Percentiles rank a stretch among this genome's conserved stretches.
phyloP scores from a whole-genome alignment of 805 yeast species.

The Saccharomycopsis oosterbeekiorum region DNA sequence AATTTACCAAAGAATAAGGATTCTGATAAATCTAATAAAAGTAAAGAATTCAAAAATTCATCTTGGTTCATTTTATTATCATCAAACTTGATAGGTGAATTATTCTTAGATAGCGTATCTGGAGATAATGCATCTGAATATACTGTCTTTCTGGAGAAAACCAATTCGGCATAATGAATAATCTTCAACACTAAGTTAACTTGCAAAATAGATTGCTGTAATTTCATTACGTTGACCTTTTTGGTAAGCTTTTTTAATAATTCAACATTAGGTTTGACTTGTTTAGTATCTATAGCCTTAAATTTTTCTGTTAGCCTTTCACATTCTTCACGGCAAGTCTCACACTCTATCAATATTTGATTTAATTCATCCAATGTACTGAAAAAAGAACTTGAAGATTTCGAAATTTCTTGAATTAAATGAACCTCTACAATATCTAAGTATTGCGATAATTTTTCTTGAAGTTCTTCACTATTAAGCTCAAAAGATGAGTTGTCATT shows the following conservation, averaged over 20 bases:
- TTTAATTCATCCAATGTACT: constrained; percentile 74
- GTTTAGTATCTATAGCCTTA: constrained; percentile 35
- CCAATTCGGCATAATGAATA: constrained; percentile 39
- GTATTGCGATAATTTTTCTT: constrained; percentile 71
- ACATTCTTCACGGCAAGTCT: constrained; percentile 38
- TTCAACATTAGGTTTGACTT: constrained; percentile 41
- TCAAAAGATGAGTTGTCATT: constrained; percentile 26
- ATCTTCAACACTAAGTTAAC: constrained; percentile 26
- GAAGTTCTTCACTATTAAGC: constrained; percentile 48
- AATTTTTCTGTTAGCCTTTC: constrained; percentile 38
- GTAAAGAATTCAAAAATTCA: constrained; percentile 45
- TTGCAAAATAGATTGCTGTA: constrained; percentile 55
- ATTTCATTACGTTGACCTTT: constrained; percentile 46
- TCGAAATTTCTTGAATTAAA: constrained; percentile 71
- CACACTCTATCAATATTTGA: constrained; percentile 46
- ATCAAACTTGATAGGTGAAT: not conserved
- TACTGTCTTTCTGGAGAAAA: constrained; percentile 24
- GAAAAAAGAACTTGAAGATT: constrained; percentile 77
- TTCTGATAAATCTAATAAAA: constrained; percentile 48
- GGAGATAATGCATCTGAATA: too few relatives aligned
- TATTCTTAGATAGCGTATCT: not conserved
- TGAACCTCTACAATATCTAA: constrained; percentile 79
- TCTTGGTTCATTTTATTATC: not conserved
- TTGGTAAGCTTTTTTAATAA: constrained; percentile 41
- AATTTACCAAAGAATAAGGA: constrained; percentile 46